Evolutionary conservation across 225 moss, liverwort and hornwort species (phyloP).

Genomic region (Thuidium tamariscinum): DNA sequence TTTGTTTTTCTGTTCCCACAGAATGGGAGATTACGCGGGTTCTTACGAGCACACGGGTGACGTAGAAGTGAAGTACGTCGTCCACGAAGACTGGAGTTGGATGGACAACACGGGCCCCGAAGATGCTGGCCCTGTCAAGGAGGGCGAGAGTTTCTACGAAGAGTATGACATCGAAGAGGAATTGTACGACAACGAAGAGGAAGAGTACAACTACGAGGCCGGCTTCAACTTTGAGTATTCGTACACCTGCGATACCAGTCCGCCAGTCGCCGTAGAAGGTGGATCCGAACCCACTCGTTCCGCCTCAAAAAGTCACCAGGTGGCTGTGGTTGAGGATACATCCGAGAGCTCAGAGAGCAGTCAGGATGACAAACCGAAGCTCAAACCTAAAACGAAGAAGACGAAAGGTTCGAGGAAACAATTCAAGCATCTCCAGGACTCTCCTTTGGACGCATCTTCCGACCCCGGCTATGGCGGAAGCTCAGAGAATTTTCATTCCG

Average conservation of each 20-base stretch:
- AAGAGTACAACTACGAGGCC: neutral
- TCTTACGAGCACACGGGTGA: neutral
- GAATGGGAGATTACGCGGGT: slow-evolving; percentile 5
- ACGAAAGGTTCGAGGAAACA: neutral
- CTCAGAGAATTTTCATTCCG: neutral
- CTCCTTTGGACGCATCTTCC: neutral
- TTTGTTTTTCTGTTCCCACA: neutral
- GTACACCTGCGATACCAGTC: neutral
- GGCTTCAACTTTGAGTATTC: neutral
- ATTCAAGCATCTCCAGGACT: neutral
- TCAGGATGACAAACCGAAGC: neutral
- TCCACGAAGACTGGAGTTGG: neutral
- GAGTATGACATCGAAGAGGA: neutral
- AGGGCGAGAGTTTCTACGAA: neutral
- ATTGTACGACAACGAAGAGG: neutral
- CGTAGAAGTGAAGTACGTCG: neutral
- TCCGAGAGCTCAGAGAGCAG: neutral
- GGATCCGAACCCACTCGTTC: neutral
- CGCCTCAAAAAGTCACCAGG: neutral
- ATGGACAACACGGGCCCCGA: neutral
- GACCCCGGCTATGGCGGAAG: neutral
- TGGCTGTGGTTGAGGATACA: neutral
- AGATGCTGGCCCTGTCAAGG: neutral
- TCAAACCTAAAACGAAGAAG: neutral
- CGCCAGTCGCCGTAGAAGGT: neutral